Conservation (phyloP, 2,329 filamentous ascomycete species). For the Diplodia sapinea region DNA sequence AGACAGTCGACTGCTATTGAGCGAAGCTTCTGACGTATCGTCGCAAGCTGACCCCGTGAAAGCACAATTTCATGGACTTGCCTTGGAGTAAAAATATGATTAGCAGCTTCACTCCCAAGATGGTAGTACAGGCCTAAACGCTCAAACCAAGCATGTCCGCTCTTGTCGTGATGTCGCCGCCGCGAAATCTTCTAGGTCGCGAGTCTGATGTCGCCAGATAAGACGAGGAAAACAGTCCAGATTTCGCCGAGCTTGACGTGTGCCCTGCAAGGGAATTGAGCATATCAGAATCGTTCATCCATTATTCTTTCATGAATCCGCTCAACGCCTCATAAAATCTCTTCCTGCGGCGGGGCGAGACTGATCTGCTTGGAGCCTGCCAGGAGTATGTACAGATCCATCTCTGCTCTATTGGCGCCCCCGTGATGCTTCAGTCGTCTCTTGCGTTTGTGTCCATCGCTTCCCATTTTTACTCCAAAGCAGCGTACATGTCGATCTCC, state of each 20-base stretch:
- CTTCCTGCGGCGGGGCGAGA: constrained; percentile 2
- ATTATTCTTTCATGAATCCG: constrained; percentile 27
- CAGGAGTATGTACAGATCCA: constrained; percentile 26
- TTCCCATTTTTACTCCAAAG: constrained; percentile 63
- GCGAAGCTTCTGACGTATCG: not conserved
- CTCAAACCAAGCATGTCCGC: not conserved
- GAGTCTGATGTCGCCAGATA: not conserved
- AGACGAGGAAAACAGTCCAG: not conserved
- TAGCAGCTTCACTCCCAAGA: not conserved
- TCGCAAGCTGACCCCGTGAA: no score
- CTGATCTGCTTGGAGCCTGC: constrained; percentile 21
- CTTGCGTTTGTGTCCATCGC: not conserved
- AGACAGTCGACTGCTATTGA: not conserved
- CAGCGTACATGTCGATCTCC: constrained; percentile 69
- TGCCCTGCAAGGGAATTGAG: not conserved
- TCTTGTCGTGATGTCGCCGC: not conserved
- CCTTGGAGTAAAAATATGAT: not conserved
- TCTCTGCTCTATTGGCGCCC: constrained; percentile 26
- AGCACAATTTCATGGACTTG: not conserved
- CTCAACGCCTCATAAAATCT: constrained; percentile 5
- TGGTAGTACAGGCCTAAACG: not conserved
- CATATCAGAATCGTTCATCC: constrained; percentile 19
- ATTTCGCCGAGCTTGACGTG: no score
- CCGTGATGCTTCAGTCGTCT: not conserved
- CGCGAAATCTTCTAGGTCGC: not conserved